Evolutionary conservation across 176 grass and related monocot species (phyloP), one percentile per base, ranked within the genome.

Genomic region (Luzula sylvatica): DNA sequence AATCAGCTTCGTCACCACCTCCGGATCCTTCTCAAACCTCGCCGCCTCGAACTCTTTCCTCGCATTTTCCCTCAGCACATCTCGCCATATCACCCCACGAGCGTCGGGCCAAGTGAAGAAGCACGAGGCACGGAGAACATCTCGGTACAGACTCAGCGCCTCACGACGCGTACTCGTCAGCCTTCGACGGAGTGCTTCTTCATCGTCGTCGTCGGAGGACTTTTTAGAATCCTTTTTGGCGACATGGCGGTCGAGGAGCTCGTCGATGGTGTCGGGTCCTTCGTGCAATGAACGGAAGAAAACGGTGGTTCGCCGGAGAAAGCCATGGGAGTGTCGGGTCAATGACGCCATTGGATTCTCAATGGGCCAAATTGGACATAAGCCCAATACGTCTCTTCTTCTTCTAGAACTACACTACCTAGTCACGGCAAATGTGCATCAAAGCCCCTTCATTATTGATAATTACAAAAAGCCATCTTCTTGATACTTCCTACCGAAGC

Each of bases 191-290:
- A 46, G 47, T 14, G 69, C 68, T 53, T 75, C 67, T 23, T 26
- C 18, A 11, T 72, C 76, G 13, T 78, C 76, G 45, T 71, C 78
- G 65, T 77, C 72, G 38, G 61, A 46, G n/a, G 23, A 15, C 51
- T 15, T 47, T 48, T 44, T 58, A 9, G 60, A 16, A 24, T 72
- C 65, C 38, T 82, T 85, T 67, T 95, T 86, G 47, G 65, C 71
- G 21, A 95, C 67, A 66, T 95, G 83, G 28, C 80, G 77, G 29
- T 95, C 83, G 15, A 95, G 80, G 26, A 95, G 83, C 77, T 95
- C 90, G 24, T 95, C 83, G 42, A 95, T 85, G 20, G 89, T 95
- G 80, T 95, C 76, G 23, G 89, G 80, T 0, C 89, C 89, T 66
- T 95, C 83, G 64, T 88, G 90, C 48, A 95, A 65, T 38, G 58